Evolutionary conservation across 768 basidiomycete genomes (phyloP).

Genomic region (Leccinum uliginosum): DNA sequence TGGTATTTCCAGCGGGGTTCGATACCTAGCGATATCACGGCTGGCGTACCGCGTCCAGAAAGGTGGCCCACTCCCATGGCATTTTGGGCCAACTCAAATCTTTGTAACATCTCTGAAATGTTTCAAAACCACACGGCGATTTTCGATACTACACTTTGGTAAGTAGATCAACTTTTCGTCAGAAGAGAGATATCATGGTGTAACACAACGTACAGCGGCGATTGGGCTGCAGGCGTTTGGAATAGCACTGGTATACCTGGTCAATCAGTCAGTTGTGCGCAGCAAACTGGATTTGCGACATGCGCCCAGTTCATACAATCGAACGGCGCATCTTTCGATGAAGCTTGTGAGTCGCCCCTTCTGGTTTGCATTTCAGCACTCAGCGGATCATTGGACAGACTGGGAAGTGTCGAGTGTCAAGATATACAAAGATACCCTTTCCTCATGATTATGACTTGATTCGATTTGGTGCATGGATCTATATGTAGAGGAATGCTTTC

Average conservation of each 20-base stretch:
- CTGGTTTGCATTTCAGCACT: constrained; percentile 3
- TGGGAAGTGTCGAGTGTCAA: constrained; percentile 79
- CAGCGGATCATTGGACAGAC: constrained; percentile 39
- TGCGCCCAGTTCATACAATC: constrained; percentile 76
- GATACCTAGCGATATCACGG: constrained; percentile 73
- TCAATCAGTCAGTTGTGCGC: constrained; percentile 81
- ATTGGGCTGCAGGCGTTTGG: constrained; percentile 91
- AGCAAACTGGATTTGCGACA: constrained; percentile 74
- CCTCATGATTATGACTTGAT: constrained; percentile 9
- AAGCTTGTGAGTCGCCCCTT: constrained; percentile 65
- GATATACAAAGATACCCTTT: constrained; percentile 53
- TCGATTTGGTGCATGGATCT: constrained; percentile 4
- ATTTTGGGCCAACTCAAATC: constrained; percentile 62
- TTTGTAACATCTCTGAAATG: constrained; percentile 73
- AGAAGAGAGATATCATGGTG: constrained; percentile 2
- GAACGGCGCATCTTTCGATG: constrained; percentile 61
- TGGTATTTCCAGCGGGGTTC: constrained; percentile 77
- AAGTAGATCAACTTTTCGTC: constrained; percentile 12
- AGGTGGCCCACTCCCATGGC: constrained; percentile 78
- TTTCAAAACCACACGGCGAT: constrained; percentile 76
- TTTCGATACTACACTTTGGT: constrained; percentile 87
- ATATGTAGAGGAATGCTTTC: constrained; percentile 9
- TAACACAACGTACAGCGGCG: constrained; percentile 48
- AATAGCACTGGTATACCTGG: constrained; percentile 66
- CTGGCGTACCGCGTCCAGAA: constrained; percentile 68